Evolutionary conservation across 2,329 filamentous ascomycete species (phyloP).

Genomic region (Zymoseptoria passerinii): DNA sequence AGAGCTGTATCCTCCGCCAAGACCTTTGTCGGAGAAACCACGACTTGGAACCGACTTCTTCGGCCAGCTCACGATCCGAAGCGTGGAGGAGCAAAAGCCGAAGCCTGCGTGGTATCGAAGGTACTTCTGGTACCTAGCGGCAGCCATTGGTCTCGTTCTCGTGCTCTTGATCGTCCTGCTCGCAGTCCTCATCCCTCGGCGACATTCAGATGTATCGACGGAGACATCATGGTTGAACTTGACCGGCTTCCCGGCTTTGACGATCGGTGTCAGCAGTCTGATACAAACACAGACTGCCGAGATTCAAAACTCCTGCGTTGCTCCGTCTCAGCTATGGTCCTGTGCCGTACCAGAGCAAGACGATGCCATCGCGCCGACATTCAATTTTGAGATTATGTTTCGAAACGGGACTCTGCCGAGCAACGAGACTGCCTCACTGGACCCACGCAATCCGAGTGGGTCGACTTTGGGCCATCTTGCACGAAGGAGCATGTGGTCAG

Average conservation of each 20-base stretch:
- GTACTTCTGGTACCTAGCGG: conserved; percentile 22
- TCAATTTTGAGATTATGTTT: conserved; percentile 66
- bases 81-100: conserved; percentile 10
- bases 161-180: conserved; percentile 32
- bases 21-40: conserved; percentile 16
- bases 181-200: conserved; percentile 35
- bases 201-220: conserved; percentile 34
- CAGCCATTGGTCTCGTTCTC: conserved; percentile 27
- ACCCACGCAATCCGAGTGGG: background rate
- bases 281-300: conserved; percentile 61
- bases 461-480: background rate
- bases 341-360: conserved; percentile 70
- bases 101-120: conserved; percentile 21
- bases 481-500: conserved; percentile 10
- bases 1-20: conserved; percentile 20
- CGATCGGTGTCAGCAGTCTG: conserved; percentile 72
- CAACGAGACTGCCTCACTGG: conserved; percentile 17
- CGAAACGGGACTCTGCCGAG: conserved; percentile 42
- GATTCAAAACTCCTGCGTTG: conserved; percentile 51
- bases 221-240: conserved; percentile 68
- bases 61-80: conserved; percentile 26
- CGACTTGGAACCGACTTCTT: conserved; percentile 23
- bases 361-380: conserved; percentile 62
- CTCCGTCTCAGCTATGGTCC: conserved; percentile 71
- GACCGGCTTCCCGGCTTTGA: conserved; percentile 78